Base-by-base conservation (phyloP, 352 stramenopile genomes). In the Pythium brassicae region DNA sequence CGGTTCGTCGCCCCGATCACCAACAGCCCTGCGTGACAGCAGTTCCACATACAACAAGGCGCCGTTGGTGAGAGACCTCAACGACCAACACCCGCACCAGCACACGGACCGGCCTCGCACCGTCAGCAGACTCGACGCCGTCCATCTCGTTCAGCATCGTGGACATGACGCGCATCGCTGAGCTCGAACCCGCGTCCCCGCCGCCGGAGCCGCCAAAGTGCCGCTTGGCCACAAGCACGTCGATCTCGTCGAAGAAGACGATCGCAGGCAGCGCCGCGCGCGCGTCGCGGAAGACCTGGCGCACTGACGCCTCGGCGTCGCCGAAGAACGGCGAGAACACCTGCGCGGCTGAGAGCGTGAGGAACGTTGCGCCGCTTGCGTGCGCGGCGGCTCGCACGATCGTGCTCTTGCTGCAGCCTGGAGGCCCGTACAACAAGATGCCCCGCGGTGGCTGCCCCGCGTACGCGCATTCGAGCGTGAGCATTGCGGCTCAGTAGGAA, bases 141-240 rank as follows among this genome's bases (percentile, higher is more conserved):
- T 99, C 96, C 84, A 99, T 99, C 67, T 99, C 95, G 46, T 97
- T 98, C 17, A 99, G 74, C 68, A 99, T 88, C 47, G 97, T 98
- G 39, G 97, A 98, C 50, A 99, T 91, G 25, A 99, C 92, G 37
- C 97, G 90, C 61, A 87, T 71, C 11, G 87, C 69, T 9, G 90
- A 88, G 39, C 72, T 89, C 2, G 74, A 82, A 0, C 78, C 76
- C 7, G 65, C 67, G 12, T 74, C 69, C 2, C 57, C 46, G 12
- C 62, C 59, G 7, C 58, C 67, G 0, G 57, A 69, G 26, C 70
- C 78, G 39, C 80, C 77, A 26, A 91, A 92, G 34, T 78, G 71
- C 9, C 86, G 78, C 66, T 95, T 94, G 17, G 79, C 63, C 20
- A 96, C 89, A 29, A 97, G 68, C 7, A 89, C 84, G 58, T 97